Evolutionary conservation across 2,329 filamentous ascomycete genomes (phyloP), one percentile per base, ranked within the genome.

Genomic region (Polychaeton citri): DNA sequence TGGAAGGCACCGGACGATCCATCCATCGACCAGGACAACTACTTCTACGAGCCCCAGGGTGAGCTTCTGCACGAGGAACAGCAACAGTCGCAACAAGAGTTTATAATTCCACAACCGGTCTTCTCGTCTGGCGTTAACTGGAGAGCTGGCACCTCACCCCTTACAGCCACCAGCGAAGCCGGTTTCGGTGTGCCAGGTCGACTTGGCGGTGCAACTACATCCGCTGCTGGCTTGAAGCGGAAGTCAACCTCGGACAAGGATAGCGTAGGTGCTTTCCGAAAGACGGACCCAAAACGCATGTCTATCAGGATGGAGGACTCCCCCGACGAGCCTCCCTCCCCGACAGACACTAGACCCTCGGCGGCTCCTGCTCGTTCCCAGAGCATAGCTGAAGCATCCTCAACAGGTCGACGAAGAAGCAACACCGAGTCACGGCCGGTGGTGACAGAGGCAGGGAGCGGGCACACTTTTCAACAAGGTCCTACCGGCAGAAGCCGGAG

Each of bases 11-110:
- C 57, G 34, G 55, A 55, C 30, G 40, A 52, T 58, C 31, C 43
- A 48, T 4, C 46, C 39, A 24, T 37, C 41, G 9, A 28, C 33
- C 7, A 36, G 37, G 5, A 37, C 43, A 8, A 15, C 24, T 45
- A 49, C 19, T 53, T 59, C 35, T 64, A 61, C 54, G 62, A 66
- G 39, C 62, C 61, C 3, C 62, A 64, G 46, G 63, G 62, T 30
- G 62, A 65, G 45, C 53, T 65, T n/a, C 43, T 58, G 12, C 55
- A 58, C 34, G 57, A 61, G 45, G 46, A 50, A 18, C 53, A 50
- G 35, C 44, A 49, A 21, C 54, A 55, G 38, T 43, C 39, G n/a
- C 34, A 24, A 21, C 50, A 54, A 42, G 58, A 64, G 38, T 63
- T 62, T 47, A 56, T 38, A 42, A 59, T 61, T 21, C 60, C 61